Evolutionary conservation across 768 basidiomycete species (phyloP), one percentile per base, ranked within the genome.

Genomic region (Multifurca ochricompacta): DNA sequence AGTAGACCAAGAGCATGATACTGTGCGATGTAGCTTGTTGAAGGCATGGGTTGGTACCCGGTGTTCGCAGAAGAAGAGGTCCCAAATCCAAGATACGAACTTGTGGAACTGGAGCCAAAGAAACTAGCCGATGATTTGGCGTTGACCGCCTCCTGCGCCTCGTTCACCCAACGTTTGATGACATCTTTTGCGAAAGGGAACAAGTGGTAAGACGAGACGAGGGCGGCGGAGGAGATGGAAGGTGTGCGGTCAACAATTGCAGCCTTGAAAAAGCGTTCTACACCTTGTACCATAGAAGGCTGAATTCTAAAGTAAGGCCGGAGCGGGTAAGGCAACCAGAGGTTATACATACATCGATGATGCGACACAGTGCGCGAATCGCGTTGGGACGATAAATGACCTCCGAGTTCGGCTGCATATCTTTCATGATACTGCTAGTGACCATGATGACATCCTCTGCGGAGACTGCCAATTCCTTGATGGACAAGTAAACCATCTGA

Each of bases 401-500:
- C 71, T 99, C 96, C 45, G 92, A 86, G 67, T 96, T 97, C 51
- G 94, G 88, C 65, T 99, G 96, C 92, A 98, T 99, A 66, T 99
- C 96, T 75, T 98, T 98, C 94, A 96, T 96, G 69, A 99, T 97
- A 65, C 92, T 96, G 69, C 86, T 90, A 9, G 96, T 99, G 59
- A 97, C 94, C 92, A 99, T 99, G 63, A 99, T 96, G 27, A 98
- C 92, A 75, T 98, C 95, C 70, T 99, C 93, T 14, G 96, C 91
- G n/a, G 87, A 86, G 32, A 81, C 83, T 27, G 93, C 87, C 10
- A 99, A 79, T 70, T 99, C 96, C 74, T 98, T 99, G 74, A 99
- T 97, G 48, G 95, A 89, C 56, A 99, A 78, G 73, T 99, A 99
- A 23, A 99, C 94, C 74, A 93, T 94, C 70, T 99, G 96, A 54